Evolutionary conservation across 805 yeast species (phyloP).

Genomic region (Yamadazyma philogaea): DNA sequence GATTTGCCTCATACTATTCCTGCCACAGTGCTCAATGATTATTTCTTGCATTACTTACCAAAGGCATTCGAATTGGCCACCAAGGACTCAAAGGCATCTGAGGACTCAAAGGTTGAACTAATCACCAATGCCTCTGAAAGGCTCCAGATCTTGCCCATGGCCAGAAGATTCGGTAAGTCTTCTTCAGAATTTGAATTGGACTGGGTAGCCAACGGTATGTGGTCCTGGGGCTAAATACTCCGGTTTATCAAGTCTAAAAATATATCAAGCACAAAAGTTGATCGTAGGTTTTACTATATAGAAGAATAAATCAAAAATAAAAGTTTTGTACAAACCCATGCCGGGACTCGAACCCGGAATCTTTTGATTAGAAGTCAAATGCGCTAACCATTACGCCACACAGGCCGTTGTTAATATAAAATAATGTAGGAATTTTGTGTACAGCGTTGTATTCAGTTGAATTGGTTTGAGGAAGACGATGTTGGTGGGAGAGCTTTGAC

Average conservation of each 20-base stretch:
- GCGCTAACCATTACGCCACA: constrained; percentile 68
- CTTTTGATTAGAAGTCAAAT: constrained; percentile 66
- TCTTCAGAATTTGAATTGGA: constrained; percentile 31
- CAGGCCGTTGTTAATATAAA: constrained; percentile 41
- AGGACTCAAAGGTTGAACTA: constrained; percentile 19
- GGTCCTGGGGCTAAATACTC: constrained; percentile 25
- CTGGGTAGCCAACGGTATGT: constrained; percentile 36
- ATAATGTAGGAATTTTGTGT: too few species aligned
- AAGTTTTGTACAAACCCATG: constrained; percentile 42
- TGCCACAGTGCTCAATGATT: constrained; percentile 34
- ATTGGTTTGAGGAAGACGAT: too few species aligned
- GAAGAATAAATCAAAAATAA: too few species aligned
- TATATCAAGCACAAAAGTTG: too few species aligned
- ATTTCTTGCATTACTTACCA: constrained; percentile 31
- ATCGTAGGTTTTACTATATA: too few species aligned
- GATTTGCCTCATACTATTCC: constrained; percentile 36
- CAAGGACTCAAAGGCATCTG: constrained; percentile 9
- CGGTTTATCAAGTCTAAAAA: too few species aligned
- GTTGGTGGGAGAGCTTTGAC: too few species aligned
- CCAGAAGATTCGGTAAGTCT: constrained; percentile 28
- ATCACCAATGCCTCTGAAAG: constrained; percentile 19
- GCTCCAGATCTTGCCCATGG: constrained; percentile 30
- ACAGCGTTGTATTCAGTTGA: too few species aligned
- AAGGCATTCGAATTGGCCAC: constrained; percentile 14
- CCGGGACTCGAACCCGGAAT: constrained; percentile 63